Percentiles rank a stretch among this genome's conserved stretches.
phyloP scores from a whole-genome alignment of 2,329 filamentous ascomycete species.

The Ascocoryne sarcoides region DNA sequence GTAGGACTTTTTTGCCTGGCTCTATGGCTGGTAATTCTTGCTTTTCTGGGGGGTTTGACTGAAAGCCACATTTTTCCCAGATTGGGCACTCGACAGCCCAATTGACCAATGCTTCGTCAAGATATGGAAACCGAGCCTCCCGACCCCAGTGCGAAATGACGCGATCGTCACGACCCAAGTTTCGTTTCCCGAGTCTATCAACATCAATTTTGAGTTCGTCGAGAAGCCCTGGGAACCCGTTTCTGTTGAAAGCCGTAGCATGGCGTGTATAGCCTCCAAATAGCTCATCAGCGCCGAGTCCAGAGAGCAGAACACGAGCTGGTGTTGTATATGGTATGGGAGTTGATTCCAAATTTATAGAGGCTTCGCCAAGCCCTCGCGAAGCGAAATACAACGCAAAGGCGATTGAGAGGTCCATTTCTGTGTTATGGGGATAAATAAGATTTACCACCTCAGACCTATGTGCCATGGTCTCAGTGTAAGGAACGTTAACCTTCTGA shows the following conservation, averaged over 20 bases:
- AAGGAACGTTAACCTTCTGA: constrained; percentile 69
- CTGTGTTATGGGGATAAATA: constrained; percentile 90
- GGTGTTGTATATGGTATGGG: constrained; percentile 49
- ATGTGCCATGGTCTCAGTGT: constrained; percentile 61
- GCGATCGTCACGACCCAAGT: constrained; percentile 87
- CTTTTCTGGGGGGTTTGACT: constrained; percentile 24
- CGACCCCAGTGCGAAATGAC: constrained; percentile 83
- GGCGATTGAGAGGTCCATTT: constrained; percentile 97
- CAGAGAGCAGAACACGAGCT: constrained; percentile 80
- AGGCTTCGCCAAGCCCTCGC: constrained; percentile 48
- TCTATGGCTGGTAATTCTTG: constrained; percentile 43
- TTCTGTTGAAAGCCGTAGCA: constrained; percentile 60
- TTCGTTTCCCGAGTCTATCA: constrained; percentile 78
- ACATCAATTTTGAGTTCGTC: constrained; percentile 83
- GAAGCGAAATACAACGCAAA: constrained; percentile 93
- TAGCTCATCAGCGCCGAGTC: constrained; percentile 89
- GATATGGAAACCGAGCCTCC: constrained; percentile 81
- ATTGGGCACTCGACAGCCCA: constrained; percentile 70
- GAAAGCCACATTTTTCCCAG: constrained; percentile 84
- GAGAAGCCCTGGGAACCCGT: constrained; percentile 62
- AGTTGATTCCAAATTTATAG: constrained; percentile 8
- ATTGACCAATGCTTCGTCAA: constrained; percentile 78
- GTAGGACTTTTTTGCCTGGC: constrained; percentile 70
- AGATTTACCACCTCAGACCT: constrained; percentile 62
- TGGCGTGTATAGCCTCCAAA: constrained; percentile 92